Evolutionary conservation across 805 yeast genomes (phyloP).

Genomic region (Yueomyces sinensis): DNA sequence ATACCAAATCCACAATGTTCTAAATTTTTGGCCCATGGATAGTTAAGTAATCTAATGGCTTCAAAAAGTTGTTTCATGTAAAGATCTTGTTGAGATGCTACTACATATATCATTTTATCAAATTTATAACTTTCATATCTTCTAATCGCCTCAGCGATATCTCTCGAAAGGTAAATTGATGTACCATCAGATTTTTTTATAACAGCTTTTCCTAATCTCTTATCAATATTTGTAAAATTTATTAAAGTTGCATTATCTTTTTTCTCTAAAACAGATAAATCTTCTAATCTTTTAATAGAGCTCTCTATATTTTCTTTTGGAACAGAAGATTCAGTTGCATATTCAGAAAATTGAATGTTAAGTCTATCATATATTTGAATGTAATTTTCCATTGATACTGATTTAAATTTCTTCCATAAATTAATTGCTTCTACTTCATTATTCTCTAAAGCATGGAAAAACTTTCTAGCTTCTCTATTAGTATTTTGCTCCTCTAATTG

Average conservation of each 20-base stretch:
- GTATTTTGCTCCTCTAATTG: constrained; percentile 36
- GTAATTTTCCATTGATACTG: constrained; percentile 73
- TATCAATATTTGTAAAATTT: constrained; percentile 72
- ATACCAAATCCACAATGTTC: constrained; percentile 87
- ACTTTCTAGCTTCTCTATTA: constrained; percentile 74
- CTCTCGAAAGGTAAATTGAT: constrained; percentile 84
- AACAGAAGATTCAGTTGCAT: constrained; percentile 95
- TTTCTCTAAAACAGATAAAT: constrained; percentile 59
- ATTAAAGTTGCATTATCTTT: constrained; percentile 86
- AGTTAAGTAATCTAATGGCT: constrained; percentile 79
- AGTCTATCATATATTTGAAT: constrained; percentile 80
- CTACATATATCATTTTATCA: constrained; percentile 92
- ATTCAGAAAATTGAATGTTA: constrained; percentile 74
- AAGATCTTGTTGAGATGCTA: constrained; percentile 91
- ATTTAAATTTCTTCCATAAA: constrained; percentile 81
- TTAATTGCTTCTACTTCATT: constrained; percentile 74
- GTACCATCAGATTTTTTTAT: constrained; percentile 94
- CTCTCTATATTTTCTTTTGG: constrained; percentile 54
- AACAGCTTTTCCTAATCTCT: constrained; percentile 84
- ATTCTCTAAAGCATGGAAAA: constrained; percentile 82
- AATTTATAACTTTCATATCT: constrained; percentile 74
- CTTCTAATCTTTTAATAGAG: constrained; percentile 48
- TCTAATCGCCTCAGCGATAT: constrained; percentile 88
- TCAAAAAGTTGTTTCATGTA: constrained; percentile 89
- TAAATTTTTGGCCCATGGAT: constrained; percentile 69